Evolutionary conservation across 2,329 filamentous ascomycete species (phyloP).

Genomic region (Monilinia fructicola): DNA sequence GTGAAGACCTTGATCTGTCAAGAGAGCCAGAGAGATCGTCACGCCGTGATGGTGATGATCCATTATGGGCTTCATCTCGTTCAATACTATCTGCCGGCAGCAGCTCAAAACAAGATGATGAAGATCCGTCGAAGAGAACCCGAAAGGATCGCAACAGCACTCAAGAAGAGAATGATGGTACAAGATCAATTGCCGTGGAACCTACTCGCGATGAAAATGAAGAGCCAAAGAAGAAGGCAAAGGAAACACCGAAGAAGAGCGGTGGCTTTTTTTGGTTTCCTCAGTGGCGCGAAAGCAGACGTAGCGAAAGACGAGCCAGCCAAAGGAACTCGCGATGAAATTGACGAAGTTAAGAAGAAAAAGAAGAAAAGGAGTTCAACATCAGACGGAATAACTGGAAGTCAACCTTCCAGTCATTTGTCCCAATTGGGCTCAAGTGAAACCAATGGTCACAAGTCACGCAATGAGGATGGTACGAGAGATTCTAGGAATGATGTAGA

Average conservation of each 20-base stretch:
- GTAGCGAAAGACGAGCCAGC: conserved; percentile 31
- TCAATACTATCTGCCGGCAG: conserved; percentile 49
- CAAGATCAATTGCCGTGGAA: conserved; percentile 49
- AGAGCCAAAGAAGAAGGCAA: conserved; percentile 42
- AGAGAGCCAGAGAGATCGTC: conserved; percentile 41
- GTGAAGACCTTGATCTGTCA: conserved; percentile 41
- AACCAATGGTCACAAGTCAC: conserved; percentile 28
- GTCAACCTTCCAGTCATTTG: conserved; percentile 33
- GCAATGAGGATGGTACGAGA: conserved; percentile 31
- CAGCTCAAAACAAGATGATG: conserved; percentile 39
- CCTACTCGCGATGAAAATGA: conserved; percentile 42
- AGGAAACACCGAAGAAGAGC: conserved; percentile 42
- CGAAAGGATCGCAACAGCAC: conserved; percentile 43
- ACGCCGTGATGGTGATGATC: conserved; percentile 43
- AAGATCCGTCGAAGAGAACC: conserved; percentile 33
- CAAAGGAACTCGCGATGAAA: conserved; percentile 35
- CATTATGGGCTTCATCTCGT: conserved; percentile 45
- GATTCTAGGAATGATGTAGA: conserved; percentile 33
- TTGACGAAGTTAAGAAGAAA: conserved; percentile 36
- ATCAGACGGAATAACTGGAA: conserved; percentile 33
- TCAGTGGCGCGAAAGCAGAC: conserved; percentile 42
- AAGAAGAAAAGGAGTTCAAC: conserved; percentile 40
- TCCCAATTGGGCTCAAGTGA: conserved; percentile 34
- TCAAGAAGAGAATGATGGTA: conserved; percentile 50
- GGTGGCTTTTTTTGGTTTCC: conserved; percentile 48